Evolutionary conservation across 192 early-diverging fungal genomes (phyloP).

Genomic region (Spizellomyces punctatus): DNA sequence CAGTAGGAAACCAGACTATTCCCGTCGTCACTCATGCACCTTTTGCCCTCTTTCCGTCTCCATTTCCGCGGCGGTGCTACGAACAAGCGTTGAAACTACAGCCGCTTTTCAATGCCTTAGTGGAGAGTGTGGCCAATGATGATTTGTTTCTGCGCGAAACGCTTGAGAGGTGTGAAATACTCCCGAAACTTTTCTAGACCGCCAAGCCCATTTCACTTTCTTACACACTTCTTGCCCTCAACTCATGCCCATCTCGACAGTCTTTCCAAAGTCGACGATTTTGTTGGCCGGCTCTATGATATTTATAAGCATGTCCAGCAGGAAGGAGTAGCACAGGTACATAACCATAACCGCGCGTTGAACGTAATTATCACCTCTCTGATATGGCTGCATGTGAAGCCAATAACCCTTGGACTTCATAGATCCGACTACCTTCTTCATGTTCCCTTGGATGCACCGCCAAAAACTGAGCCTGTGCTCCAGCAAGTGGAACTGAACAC

Average conservation of each 20-base stretch:
- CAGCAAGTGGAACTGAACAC: slow-evolving; percentile 98
- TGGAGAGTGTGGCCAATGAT: slow-evolving; percentile 78
- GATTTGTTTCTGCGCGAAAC: slow-evolving; percentile 71
- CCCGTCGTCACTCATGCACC: slow-evolving; percentile 72
- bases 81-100: slow-evolving; percentile 75
- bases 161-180: slow-evolving; percentile 62
- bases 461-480: slow-evolving; percentile 53
- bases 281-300: slow-evolving; percentile 71
- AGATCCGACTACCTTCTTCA: slow-evolving; percentile 93
- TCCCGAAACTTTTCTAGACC: background rate
- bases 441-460: slow-evolving; percentile 42
- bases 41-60: slow-evolving; percentile 81
- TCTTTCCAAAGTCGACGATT: slow-evolving; percentile 80
- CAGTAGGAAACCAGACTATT: background rate
- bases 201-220: background rate
- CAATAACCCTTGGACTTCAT: slow-evolving; percentile 80
- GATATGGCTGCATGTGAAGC: slow-evolving; percentile 36
- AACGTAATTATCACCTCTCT: no score
- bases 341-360: no score
- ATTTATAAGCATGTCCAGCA: slow-evolving; percentile 70
- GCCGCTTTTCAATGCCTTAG: slow-evolving; percentile 77
- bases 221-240: background rate
- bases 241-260: slow-evolving; percentile 32
- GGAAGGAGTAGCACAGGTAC: slow-evolving; percentile 63
- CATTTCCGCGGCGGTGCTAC: slow-evolving; percentile 75